Evolutionary conservation across 1,139 yeast species (phyloP), one percentile per base, ranked within the genome.

Genomic region (Lodderomyces pseudojiufengensis): DNA sequence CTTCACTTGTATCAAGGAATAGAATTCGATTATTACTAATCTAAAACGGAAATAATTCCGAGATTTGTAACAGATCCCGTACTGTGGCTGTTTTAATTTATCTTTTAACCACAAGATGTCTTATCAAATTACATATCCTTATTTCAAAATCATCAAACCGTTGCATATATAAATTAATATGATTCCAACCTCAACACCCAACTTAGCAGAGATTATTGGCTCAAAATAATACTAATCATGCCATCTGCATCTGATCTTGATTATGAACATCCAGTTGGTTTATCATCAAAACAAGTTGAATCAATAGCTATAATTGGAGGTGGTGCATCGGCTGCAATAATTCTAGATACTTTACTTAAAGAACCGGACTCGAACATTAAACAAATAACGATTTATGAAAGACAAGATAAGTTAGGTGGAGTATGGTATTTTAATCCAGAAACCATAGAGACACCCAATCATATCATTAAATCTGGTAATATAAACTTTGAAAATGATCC

Each of bases 281-380:
- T 47, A 8, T 27, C 47, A 7, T 15, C 28, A 6, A 9, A 31
- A 4, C 47, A 48, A 44, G 39, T 61, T 22, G 47, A 55, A 33
- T 52, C 61, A 2, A 51, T 71, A 9, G 78, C 76, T 8, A 59
- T 73, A 25, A 69, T 73, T 13, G 78, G 79, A 1, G 78, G 74
- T 14, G 79, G 79, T 2, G 77, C 78, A 3, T 65, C 74, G 1
- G 78, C 78, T 3, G 71, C 74, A 9, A 59, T 71, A 24, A 55
- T 64, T 0, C 52, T 71, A 10, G 75, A 71, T 38, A 45, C 63
- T 4, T 46, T 73, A 6, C 44, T 65, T 2, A 54, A 62, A 31
- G 71, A 70, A 33, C 44, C 45, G 3, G 16, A 32, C 11, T 35
- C 43, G 2, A 38, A 39, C n/a, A 47, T 57, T 29, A 40, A 40